phyloP scores from a whole-genome alignment of 2,329 filamentous ascomycete species.

The Xylariaceae sp. region DNA sequence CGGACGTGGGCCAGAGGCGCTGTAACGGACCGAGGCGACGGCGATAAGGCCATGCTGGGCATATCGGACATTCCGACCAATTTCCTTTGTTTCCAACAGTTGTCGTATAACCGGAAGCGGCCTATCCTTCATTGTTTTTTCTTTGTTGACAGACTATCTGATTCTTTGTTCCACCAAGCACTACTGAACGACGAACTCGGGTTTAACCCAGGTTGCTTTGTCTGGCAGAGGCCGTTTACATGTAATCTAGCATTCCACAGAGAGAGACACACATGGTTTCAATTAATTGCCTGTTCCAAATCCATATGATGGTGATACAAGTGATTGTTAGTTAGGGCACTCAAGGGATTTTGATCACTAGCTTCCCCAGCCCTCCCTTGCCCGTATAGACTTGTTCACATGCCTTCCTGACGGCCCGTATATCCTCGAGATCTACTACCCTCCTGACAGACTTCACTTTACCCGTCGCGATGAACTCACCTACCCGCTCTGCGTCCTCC shows the following conservation, averaged over 20 bases:
- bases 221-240: neutral
- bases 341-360: conserved; percentile 48
- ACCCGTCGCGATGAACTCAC: conserved; percentile 49
- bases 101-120: neutral
- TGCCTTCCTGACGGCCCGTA: conserved; percentile 50
- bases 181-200: conserved; percentile 1
- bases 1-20: neutral
- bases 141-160: neutral
- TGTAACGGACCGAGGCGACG: neutral
- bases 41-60: neutral
- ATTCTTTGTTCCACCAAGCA: neutral
- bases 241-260: conserved; percentile 15
- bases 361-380: conserved; percentile 53
- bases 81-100: conserved; percentile 1
- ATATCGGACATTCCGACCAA: neutral
- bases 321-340: neutral
- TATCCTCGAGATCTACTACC: conserved; percentile 50
- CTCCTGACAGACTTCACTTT: conserved; percentile 53
- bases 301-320: neutral
- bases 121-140: neutral
- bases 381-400: conserved; percentile 49
- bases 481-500: conserved; percentile 51
- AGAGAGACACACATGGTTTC: neutral
- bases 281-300: neutral
- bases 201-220: neutral